Percentiles rank a stretch among this genome's conserved stretches.
Evolutionary conservation across 2,329 filamentous ascomycete genomes (phyloP).

Genomic region (Talaromyces sp.): DNA sequence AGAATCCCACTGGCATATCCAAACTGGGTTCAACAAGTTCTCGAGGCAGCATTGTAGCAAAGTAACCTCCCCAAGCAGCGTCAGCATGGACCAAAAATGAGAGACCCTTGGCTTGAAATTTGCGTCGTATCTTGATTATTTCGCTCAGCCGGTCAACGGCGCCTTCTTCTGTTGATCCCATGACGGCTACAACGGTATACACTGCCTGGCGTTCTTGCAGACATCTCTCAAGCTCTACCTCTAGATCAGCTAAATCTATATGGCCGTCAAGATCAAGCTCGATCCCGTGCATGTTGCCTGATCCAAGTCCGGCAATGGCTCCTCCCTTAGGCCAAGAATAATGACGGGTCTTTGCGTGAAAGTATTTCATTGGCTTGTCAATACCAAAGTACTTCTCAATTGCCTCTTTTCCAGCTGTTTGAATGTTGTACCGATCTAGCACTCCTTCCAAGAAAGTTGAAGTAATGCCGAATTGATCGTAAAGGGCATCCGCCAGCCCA

Average conservation of each 20-base stretch:
- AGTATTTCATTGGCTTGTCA: slow-evolving; percentile 24
- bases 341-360: slow-evolving; percentile 39
- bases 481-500: background rate
- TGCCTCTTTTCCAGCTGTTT: background rate
- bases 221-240: background rate
- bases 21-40: slow-evolving; percentile 22
- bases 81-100: slow-evolving; percentile 45
- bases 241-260: background rate
- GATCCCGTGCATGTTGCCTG: background rate
- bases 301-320: slow-evolving; percentile 13
- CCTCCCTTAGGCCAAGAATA: slow-evolving; percentile 47
- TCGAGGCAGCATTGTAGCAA: slow-evolving; percentile 38
- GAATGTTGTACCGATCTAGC: background rate
- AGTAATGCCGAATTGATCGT: background rate
- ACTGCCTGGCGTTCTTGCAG: slow-evolving; percentile 25
- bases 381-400: background rate
- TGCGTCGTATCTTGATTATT: slow-evolving; percentile 35
- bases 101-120: slow-evolving; percentile 37
- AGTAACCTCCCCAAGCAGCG: slow-evolving; percentile 49
- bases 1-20: background rate
- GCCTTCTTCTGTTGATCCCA: slow-evolving; percentile 46
- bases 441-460: background rate
- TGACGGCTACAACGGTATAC: slow-evolving; percentile 41
- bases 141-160: slow-evolving; percentile 37
- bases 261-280: background rate